Evolutionary conservation across 805 yeast species (phyloP), one percentile per base, ranked within the genome.

Genomic region (Hermanozyma aechmeae): DNA sequence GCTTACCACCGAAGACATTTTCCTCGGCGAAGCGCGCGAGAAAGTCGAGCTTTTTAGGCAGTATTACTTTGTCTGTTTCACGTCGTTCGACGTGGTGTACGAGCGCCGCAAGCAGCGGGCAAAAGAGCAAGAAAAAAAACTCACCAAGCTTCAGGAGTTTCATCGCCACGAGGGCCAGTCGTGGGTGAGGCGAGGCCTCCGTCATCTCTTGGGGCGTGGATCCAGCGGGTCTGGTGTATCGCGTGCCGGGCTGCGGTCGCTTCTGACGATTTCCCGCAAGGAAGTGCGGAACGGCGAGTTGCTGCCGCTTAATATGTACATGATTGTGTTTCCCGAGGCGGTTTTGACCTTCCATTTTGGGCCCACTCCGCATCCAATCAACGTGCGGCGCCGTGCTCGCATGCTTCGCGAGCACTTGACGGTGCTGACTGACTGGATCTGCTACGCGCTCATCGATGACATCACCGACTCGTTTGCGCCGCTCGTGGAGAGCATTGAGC

Each of bases 391-490:
- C 51, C 73, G 98, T 51, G 94, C 95, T 0, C 67, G 98, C 33
- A 59, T 92, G 38, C 65, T 89, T 38, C 68, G 79, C 37, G 98
- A 92, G 51, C 89, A 87, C 48, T 61, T 92, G 37, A 84, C 83
- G 2, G 95, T 92, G 4, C 74, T 89, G 3, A 76, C 96, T 0
- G 97, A 92, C 53, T 92, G 98, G 98, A 79, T 92, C 26, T 89
- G 96, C 2, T 92, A 92, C 56, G 97, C 97, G 0, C 59, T 92
- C 38, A 84, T 92, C 43, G 98, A 92, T 60, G 97, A 92, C 51
- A 84, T 92, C 39, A 89, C 96, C 0, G 98, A 92, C 63, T 94
- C 94, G 0, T 92, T 84, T 63, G 97, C 94, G 1, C 98, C 98
- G 3, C 75, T 92, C 79, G 87, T 92, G 38, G 93, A 84, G 34